phyloP scores from a whole-genome alignment of 2,329 filamentous ascomycete species.

The Sordariomycetes sp. region DNA sequence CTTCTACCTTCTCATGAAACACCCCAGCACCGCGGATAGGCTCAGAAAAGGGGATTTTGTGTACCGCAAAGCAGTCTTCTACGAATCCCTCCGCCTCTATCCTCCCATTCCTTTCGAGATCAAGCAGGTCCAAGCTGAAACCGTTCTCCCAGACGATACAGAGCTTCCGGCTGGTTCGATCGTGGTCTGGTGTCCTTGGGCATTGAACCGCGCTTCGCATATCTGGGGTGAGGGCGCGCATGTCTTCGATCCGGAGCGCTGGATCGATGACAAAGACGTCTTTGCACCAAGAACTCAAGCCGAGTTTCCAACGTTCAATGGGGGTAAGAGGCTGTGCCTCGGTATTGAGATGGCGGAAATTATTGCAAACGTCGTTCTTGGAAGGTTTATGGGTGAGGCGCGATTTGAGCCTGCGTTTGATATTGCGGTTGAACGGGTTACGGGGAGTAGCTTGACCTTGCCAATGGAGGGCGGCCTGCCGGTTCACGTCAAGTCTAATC shows the following conservation, averaged over 20 bases:
- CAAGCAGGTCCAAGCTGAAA: slow-evolving; percentile 43
- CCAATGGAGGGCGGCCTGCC: slow-evolving; percentile 55
- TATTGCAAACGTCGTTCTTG: slow-evolving; percentile 47
- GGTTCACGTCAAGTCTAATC: slow-evolving; percentile 12
- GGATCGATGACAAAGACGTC: slow-evolving; percentile 35
- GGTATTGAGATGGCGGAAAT: slow-evolving; percentile 55
- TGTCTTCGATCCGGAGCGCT: slow-evolving; percentile 46
- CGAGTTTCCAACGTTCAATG: slow-evolving; percentile 58
- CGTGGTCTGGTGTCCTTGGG: slow-evolving; percentile 55
- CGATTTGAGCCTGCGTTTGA: slow-evolving; percentile 40
- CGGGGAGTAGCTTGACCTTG: slow-evolving; percentile 52
- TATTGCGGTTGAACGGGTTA: slow-evolving; percentile 37
- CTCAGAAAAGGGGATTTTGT: slow-evolving; percentile 31
- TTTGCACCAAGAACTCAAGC: slow-evolving; percentile 33
- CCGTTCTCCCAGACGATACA: slow-evolving; percentile 51
- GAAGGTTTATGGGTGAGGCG: slow-evolving; percentile 33
- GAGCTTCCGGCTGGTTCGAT: slow-evolving; percentile 43
- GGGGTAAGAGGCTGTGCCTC: slow-evolving; percentile 49
- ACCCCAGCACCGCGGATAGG: slow-evolving; percentile 28
- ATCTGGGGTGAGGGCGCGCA: slow-evolving; percentile 51
- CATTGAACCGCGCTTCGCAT: slow-evolving; percentile 47
- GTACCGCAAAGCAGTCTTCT: slow-evolving; percentile 52
- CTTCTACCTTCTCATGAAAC: slow-evolving; percentile 48
- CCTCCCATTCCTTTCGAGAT: slow-evolving; percentile 60
- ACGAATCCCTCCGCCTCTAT: slow-evolving; percentile 52